Base-by-base conservation (phyloP, 1,284 basidiomycete genomes). In the Fistulina hepatica region DNA sequence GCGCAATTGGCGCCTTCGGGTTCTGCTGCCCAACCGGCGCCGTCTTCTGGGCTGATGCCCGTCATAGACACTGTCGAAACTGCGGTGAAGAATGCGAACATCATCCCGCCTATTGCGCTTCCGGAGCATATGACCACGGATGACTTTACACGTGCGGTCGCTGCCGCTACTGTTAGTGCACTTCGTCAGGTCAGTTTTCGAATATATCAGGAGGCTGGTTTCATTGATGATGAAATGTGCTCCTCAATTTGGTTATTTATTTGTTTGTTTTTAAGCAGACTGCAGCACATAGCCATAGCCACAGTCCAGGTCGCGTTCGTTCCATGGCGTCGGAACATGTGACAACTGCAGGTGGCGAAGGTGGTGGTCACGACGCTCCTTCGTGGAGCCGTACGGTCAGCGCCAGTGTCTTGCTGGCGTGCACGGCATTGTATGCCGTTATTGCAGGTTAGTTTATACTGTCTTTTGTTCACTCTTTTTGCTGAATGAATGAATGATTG, bases 341-440 rank as follows among this genome's bases (percentile, higher is more conserved):
- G 15, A 55, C 53, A 25, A 53, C 50, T 15, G 71, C 56, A 26
- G 68, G 49, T 28, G 65, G 66, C 16, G 81, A 70, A 8, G 76
- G 82, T 54, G 79, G 79, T 19, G 93, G 89, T 0, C 95, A 99
- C 53, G 94, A 98, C 51, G 93, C 82, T 6, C 95, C 95, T 1
- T 90, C 89, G 33, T 97, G 92, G 92, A 95, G 89, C 50, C 68
- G 92, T 35, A 71, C 67, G 9, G 80, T 80, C 9, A 91, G 85
- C 57, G 83, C 89, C 2, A 91, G 81, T 42, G 92, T 97, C 2
- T 55, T 97, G 41, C 62, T 97, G 42, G 71, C 60, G 1, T 98
- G 95, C 54, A 99, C 95, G 0, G 77, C 86, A 2, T 63, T 98
- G 13, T 99, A 97, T 63, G 95, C 95, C 16, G 60, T 91, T 43